Conservation (phyloP, 306 rosid species). For the Sindora glabra region DNA sequence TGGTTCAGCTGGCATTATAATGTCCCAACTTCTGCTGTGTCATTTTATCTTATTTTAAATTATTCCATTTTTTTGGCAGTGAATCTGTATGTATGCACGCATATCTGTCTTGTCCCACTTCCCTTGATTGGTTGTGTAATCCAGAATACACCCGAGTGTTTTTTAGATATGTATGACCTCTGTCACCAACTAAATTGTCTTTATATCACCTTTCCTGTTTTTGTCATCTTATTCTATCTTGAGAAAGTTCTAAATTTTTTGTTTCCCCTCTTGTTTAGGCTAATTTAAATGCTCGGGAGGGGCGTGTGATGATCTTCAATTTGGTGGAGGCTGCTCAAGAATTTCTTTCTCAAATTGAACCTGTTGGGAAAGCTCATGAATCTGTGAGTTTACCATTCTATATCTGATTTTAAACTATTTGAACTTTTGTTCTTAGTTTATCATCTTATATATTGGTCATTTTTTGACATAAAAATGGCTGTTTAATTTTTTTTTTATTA, state of each 20-base stretch:
- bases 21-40: not conserved
- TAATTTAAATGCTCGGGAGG: constrained; percentile 80
- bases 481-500: not conserved
- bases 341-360: constrained; percentile 75
- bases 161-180: not conserved
- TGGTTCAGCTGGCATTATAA: not conserved
- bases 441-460: not conserved
- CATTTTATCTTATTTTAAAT: not conserved
- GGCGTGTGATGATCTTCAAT: constrained; percentile 88
- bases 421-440: constrained; percentile 8
- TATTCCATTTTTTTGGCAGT: not conserved
- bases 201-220: not conserved
- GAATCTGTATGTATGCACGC: not conserved
- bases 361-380: constrained; percentile 44
- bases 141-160: not conserved
- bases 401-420: not conserved
- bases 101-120: not conserved
- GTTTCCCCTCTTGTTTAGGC: constrained; percentile 47
- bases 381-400: constrained; percentile 37
- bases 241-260: not conserved
- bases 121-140: not conserved
- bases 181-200: not conserved
- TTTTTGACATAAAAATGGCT: not conserved
- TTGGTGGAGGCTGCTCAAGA: constrained; percentile 98
- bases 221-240: not conserved